Percentiles rank a stretch among this genome's conserved stretches.
Evolutionary conservation across 1,284 basidiomycete species (phyloP).

Genomic region (Marasmius oreades): DNA sequence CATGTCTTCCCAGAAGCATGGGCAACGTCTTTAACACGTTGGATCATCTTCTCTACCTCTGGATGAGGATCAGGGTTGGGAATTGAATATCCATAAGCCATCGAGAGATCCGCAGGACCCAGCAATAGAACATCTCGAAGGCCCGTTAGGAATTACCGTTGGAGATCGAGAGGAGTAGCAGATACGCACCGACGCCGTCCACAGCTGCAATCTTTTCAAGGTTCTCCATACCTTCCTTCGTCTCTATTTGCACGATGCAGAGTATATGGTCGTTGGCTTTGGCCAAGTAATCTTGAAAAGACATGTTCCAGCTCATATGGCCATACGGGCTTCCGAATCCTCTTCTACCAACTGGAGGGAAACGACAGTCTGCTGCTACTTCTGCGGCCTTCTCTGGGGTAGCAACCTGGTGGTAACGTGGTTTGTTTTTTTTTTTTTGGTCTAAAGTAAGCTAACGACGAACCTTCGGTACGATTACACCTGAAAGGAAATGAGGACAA

Average conservation of each 20-base stretch:
- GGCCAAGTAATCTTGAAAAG: slow-evolving; percentile 46
- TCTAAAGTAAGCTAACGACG: too few species aligned
- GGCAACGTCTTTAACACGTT: slow-evolving; percentile 48
- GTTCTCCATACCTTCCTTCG: slow-evolving; percentile 54
- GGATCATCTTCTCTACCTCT: too few species aligned
- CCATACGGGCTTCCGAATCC: slow-evolving; percentile 64
- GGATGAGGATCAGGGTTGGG: slow-evolving; percentile 63
- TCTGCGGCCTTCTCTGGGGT: slow-evolving; percentile 54
- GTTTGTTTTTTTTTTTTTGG: too few species aligned
- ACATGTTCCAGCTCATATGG: slow-evolving; percentile 51
- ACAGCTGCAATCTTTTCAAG: slow-evolving; percentile 59
- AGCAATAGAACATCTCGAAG: slow-evolving; percentile 47
- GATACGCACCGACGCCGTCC: slow-evolving; percentile 55
- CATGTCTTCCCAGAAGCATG: slow-evolving; percentile 65
- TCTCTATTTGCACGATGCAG: slow-evolving; percentile 69
- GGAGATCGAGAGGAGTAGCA: background rate
- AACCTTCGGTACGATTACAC: slow-evolving; percentile 58
- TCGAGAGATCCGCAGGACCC: slow-evolving; percentile 64
- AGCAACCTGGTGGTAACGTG: too few species aligned
- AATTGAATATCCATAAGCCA: slow-evolving; percentile 51
- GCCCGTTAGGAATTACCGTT: background rate
- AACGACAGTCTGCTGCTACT: slow-evolving; percentile 50
- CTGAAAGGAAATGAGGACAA: background rate
- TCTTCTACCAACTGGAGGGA: slow-evolving; percentile 53
- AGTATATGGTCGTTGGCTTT: slow-evolving; percentile 54